Evolutionary conservation across 768 basidiomycete genomes (phyloP).

Genomic region (Jaapia argillacea): DNA sequence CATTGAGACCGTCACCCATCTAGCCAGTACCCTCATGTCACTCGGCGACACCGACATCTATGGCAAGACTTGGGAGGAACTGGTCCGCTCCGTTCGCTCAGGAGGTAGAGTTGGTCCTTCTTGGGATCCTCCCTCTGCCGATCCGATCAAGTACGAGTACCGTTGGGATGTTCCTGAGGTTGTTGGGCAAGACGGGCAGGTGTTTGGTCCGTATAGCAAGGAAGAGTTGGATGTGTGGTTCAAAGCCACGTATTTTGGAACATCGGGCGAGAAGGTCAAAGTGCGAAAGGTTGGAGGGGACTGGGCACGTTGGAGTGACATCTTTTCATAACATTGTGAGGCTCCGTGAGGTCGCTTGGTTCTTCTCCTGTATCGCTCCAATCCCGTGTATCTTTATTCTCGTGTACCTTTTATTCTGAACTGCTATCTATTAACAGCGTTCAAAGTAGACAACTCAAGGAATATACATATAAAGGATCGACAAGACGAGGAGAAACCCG

Average conservation of each 20-base stretch:
- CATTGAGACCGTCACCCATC: constrained; percentile 75
- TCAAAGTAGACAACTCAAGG: too few relatives aligned
- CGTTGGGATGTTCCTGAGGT: constrained; percentile 58
- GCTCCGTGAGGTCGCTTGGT: too few relatives aligned
- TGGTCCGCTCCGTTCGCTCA: constrained; percentile 65
- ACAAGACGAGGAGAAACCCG: too few relatives aligned
- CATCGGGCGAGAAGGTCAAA: constrained; percentile 66
- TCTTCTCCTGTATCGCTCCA: too few relatives aligned
- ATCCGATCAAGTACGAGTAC: constrained; percentile 64
- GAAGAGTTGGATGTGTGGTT: constrained; percentile 77
- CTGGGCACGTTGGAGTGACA: constrained; percentile 69
- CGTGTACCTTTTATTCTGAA: too few relatives aligned
- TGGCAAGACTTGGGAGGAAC: constrained; percentile 75
- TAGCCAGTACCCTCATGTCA: constrained; percentile 82
- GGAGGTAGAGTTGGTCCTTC: constrained; percentile 56
- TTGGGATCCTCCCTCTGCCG: constrained; percentile 73
- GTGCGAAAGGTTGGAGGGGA: constrained; percentile 56
- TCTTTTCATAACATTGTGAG: constrained; percentile 47
- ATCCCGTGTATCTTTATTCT: too few relatives aligned
- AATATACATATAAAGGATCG: too few relatives aligned
- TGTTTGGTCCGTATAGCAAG: constrained; percentile 75
- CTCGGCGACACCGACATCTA: constrained; percentile 83
- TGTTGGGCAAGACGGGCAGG: constrained; percentile 32
- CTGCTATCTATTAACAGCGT: too few relatives aligned
- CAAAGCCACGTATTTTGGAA: constrained; percentile 74